These are phyloP conservation scores for Miscanthus lutarioriparius DNA, from an alignment of 176 grass and related monocot species.

Conservation along the genomic window DNA sequence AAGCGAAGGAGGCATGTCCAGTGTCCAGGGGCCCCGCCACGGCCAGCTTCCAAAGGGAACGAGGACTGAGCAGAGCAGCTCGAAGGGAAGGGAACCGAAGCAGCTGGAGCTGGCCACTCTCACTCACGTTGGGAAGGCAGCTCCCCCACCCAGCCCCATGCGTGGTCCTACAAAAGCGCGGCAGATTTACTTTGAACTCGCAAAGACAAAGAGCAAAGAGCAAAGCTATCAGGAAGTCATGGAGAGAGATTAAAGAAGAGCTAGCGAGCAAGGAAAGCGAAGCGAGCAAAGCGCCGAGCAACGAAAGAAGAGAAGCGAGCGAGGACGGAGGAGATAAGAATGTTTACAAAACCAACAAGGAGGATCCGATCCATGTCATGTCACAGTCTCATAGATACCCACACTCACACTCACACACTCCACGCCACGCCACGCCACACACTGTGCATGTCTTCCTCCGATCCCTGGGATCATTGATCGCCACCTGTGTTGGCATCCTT, in stretches of 20 bases:
- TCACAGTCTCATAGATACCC: slow-evolving; percentile 29
- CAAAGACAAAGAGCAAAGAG: slow-evolving; percentile 59
- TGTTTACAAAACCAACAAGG: slow-evolving; percentile 21
- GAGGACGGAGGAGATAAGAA: slow-evolving; percentile 7
- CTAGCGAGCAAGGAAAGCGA: not conserved
- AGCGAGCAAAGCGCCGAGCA: slow-evolving; percentile 21
- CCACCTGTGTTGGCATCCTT: slow-evolving; percentile 14
- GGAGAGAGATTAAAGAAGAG: not conserved
- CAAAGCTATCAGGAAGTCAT: slow-evolving; percentile 27
- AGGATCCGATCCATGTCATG: slow-evolving; percentile 5
- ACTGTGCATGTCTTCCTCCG: not conserved
- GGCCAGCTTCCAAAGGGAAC: slow-evolving; percentile 39
- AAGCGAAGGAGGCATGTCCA: not conserved
- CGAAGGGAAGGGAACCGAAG: not conserved
- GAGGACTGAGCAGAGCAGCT: not conserved
- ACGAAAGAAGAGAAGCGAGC: slow-evolving; percentile 29
- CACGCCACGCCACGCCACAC: not conserved
- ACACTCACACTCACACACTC: not conserved
- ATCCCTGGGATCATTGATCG: slow-evolving; percentile 7
- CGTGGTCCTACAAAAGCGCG: slow-evolving; percentile 76
- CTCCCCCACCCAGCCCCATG: slow-evolving; percentile 40
- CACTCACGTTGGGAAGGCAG: slow-evolving; percentile 45
- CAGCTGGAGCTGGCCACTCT: slow-evolving; percentile 5
- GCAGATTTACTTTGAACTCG: slow-evolving; percentile 73
- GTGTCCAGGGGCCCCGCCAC: slow-evolving; percentile 12